Base-by-base conservation (phyloP, 225 moss, liverwort and hornwort species). In the Polytrichum commune region DNA sequence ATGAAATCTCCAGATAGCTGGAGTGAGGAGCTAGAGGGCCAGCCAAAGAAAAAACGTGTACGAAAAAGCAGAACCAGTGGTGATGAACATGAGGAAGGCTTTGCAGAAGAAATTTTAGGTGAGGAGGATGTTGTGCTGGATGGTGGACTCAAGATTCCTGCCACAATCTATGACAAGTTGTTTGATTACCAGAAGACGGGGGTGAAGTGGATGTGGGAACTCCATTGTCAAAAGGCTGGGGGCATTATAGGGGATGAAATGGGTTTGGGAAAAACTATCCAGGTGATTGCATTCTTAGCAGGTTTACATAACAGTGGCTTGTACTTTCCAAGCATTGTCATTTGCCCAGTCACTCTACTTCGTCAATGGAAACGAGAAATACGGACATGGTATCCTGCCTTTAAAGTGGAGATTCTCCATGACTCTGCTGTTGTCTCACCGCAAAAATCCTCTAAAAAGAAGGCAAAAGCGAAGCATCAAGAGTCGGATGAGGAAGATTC, bases 231-330 rank as follows among this genome's bases (percentile, higher is more conserved):
- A 73, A 98, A 83, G 67, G 91, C 94, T 53, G 97, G 97, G 69
- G 97, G 97, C 20, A 86, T 98, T 53, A 98, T 95, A 33, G 97
- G 97, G 54, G 97, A 98, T 71, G 97, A 98, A 85, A 98, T 95
- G 97, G 97, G 97, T 68, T 85, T 98, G 64, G 97, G 97, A 20
- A 98, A 98, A 75, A 98, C 97, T 8, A 83, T 98, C 29, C 97
- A 98, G 82, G 65, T 95, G 27, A 81, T 86, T 76, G 86, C 91
- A 0, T 95, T 98, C 64, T 72, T 98, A 74, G 90, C 91, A 65
- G 93, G 85, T 76, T 73, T 95, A 69, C 97, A 98, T 53, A 83
- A 90, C 57, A 95, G 95, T 75, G 88, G 88, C 60, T 83, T 91
- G 73, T 98, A 86, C 64, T 80, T 58, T 10, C 92, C 95, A 29